phyloP scores from a whole-genome alignment of 192 early-diverging fungal genomes.

The Phlyctochytrium arcticum region DNA sequence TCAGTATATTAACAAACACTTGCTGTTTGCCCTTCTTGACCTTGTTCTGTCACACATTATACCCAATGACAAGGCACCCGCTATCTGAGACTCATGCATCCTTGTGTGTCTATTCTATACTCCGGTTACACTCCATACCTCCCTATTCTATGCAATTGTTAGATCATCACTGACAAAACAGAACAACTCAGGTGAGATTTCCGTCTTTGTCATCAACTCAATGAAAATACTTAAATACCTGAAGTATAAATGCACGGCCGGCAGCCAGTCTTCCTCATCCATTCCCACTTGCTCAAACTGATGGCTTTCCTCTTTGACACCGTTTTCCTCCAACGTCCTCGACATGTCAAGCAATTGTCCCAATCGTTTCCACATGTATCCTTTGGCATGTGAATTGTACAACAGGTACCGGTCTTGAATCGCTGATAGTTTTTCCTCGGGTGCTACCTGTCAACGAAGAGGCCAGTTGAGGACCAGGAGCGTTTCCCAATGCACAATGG shows the following conservation, averaged over 20 bases:
- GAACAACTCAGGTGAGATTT: background rate
- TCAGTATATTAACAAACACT: slow-evolving; percentile 36
- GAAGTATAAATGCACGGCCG: slow-evolving; percentile 55
- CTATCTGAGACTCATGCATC: background rate
- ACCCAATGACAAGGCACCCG: too few relatives aligned
- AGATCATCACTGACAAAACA: slow-evolving; percentile 26
- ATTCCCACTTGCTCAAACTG: slow-evolving; percentile 47
- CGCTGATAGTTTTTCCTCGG: slow-evolving; percentile 48
- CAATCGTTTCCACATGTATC: slow-evolving; percentile 64
- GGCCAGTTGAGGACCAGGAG: background rate
- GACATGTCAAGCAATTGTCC: slow-evolving; percentile 52
- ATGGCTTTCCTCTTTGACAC: slow-evolving; percentile 43
- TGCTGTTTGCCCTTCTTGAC: slow-evolving; percentile 31
- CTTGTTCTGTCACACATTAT: slow-evolving; percentile 24
- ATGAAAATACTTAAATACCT: too few relatives aligned
- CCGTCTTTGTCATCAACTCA: too few relatives aligned
- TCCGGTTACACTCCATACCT: too few relatives aligned
- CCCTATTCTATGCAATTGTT: slow-evolving; percentile 32
- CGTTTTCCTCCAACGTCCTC: slow-evolving; percentile 52
- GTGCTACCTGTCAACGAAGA: slow-evolving; percentile 38
- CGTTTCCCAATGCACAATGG: slow-evolving; percentile 1
- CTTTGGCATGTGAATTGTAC: slow-evolving; percentile 54
- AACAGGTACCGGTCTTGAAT: slow-evolving; percentile 52
- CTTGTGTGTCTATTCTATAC: background rate
- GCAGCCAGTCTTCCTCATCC: slow-evolving; percentile 49